Percentiles rank a stretch among this genome's conserved stretches.
phyloP scores from a whole-genome alignment of 345 rosid genomes.

The Carallia pectinifolia region DNA sequence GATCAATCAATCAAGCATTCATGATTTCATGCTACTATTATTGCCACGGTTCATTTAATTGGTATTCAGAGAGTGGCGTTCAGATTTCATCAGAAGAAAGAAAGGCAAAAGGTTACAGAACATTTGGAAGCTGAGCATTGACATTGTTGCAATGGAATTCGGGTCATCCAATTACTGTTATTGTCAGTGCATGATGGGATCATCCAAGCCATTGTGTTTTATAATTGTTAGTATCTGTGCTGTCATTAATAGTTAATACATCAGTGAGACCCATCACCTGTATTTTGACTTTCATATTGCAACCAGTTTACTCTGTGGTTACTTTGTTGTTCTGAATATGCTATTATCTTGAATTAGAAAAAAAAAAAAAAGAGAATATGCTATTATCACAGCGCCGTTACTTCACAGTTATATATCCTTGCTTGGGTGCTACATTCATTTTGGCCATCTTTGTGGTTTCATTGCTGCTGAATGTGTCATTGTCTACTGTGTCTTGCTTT shows the following conservation, averaged over 20 bases:
- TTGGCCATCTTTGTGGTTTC: background rate
- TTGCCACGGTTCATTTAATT: no score
- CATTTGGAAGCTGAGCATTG: background rate
- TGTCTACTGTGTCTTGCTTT: background rate
- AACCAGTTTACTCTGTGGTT: background rate
- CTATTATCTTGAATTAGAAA: background rate
- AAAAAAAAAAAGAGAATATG: background rate
- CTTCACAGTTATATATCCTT: background rate
- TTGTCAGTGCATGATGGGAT: background rate
- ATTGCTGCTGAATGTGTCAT: background rate
- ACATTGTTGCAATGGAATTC: background rate
- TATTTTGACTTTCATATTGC: background rate
- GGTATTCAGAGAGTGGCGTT: no score
- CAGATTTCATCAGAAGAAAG: no score
- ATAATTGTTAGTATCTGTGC: background rate
- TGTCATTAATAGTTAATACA: background rate
- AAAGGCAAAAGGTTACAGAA: no score
- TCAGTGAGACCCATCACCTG: background rate
- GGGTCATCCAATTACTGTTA: no score
- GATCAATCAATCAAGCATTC: background rate
- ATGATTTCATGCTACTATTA: no score
- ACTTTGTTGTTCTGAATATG: background rate
- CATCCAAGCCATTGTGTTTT: background rate
- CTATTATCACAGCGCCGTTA: background rate
- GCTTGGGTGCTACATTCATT: background rate